Evolutionary conservation across 805 yeast genomes (phyloP).

Genomic region (Priceomyces castillae): DNA sequence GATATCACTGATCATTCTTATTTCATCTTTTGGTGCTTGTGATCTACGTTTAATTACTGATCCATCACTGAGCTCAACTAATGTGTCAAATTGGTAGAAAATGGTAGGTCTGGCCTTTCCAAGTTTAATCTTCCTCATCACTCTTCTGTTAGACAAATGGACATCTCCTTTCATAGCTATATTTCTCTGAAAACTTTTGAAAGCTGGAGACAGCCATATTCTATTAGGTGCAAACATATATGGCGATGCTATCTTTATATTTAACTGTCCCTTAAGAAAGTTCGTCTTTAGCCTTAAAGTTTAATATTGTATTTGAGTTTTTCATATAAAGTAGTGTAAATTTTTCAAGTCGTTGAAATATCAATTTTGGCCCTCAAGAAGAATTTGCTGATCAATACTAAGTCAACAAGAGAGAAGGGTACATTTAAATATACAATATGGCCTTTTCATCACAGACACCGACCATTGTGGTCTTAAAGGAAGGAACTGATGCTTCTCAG

Average conservation of each 20-base stretch:
- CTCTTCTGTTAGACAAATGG: slow-evolving; percentile 50
- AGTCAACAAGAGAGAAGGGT: neutral
- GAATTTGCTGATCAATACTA: slow-evolving; percentile 3
- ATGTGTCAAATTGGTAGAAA: slow-evolving; percentile 83
- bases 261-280: neutral
- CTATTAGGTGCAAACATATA: slow-evolving; percentile 1
- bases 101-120: slow-evolving; percentile 95
- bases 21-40: slow-evolving; percentile 83
- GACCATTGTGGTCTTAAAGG: slow-evolving; percentile 95
- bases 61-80: slow-evolving; percentile 92
- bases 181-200: slow-evolving; percentile 11
- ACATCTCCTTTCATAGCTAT: slow-evolving; percentile 35
- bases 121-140: slow-evolving; percentile 61
- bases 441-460: slow-evolving; percentile 92
- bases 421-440: slow-evolving; percentile 42
- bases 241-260: neutral
- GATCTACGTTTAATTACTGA: slow-evolving; percentile 81
- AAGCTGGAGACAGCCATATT: slow-evolving; percentile 4
- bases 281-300: neutral
- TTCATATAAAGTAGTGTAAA: slow-evolving; percentile 5
- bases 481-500: slow-evolving; percentile 96
- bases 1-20: slow-evolving; percentile 84
- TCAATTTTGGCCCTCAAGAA: slow-evolving; percentile 5
- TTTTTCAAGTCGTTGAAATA: slow-evolving; percentile 5
- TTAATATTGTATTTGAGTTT: neutral